A percentile compares a stretch with the other conserved stretches of the same genome.
Evolutionary conservation across 805 yeast species (phyloP).

Genomic region (Metschnikowia noctiluminum): DNA sequence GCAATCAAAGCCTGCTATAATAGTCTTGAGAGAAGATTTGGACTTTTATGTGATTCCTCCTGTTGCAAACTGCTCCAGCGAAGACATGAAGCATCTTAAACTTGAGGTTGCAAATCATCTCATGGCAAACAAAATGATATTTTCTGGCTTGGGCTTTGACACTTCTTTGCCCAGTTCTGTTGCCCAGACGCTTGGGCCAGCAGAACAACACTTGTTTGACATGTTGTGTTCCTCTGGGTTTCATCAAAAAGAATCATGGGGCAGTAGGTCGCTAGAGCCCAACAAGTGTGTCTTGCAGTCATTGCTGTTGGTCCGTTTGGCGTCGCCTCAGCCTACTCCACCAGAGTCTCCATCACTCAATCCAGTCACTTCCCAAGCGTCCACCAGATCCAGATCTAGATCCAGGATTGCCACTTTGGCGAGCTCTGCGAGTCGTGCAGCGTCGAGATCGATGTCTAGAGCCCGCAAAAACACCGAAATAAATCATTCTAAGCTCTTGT

Average conservation of each 20-base stretch:
- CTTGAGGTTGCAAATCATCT: slow-evolving; percentile 68
- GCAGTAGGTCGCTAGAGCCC: slow-evolving; percentile 83
- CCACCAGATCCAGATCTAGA: slow-evolving; percentile 33
- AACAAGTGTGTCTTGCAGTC: slow-evolving; percentile 84
- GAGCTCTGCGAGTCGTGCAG: slow-evolving; percentile 50
- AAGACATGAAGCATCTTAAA: slow-evolving; percentile 67
- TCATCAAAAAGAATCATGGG: slow-evolving; percentile 68
- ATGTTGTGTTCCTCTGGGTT: slow-evolving; percentile 94
- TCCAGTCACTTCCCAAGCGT: slow-evolving; percentile 43
- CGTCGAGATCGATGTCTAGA: slow-evolving; percentile 56
- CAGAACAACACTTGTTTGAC: slow-evolving; percentile 90
- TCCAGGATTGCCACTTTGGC: slow-evolving; percentile 61
- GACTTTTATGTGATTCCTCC: slow-evolving; percentile 92
- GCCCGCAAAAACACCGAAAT: slow-evolving; percentile 40
- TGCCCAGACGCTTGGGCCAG: slow-evolving; percentile 66
- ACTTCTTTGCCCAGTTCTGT: slow-evolving; percentile 26
- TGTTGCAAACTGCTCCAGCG: slow-evolving; percentile 47
- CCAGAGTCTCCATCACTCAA: slow-evolving; percentile 43
- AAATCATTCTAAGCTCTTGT: slow-evolving; percentile 58
- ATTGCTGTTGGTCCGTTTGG: slow-evolving; percentile 65
- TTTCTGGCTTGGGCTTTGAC: slow-evolving; percentile 73
- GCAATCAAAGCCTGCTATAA: slow-evolving; percentile 80
- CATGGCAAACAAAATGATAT: slow-evolving; percentile 55
- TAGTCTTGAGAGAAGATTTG: slow-evolving; percentile 88
- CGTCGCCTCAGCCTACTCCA: slow-evolving; percentile 29